Percentiles rank a stretch among this genome's conserved stretches.
phyloP scores from a whole-genome alignment of 1,284 basidiomycete species.

The Boletus smithii region DNA sequence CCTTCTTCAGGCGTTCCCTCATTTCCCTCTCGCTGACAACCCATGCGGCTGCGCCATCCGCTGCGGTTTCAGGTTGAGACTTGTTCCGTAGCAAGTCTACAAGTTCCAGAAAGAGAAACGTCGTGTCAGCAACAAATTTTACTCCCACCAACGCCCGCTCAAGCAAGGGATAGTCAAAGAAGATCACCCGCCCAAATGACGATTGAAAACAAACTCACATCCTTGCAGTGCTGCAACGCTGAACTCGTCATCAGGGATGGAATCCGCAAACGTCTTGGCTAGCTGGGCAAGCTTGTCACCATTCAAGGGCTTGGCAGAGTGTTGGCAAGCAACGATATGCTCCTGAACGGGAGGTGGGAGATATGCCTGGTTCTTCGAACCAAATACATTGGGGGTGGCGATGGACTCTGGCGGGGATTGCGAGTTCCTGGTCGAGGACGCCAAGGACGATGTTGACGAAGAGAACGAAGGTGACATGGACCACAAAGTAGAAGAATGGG shows the following conservation, averaged over 20 bases:
- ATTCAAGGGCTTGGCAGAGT: conserved; percentile 62
- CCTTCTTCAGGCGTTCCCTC: conserved; percentile 63
- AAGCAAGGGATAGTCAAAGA: conserved; percentile 5
- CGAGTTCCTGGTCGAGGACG: conserved; percentile 27
- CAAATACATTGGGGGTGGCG: conserved; percentile 41
- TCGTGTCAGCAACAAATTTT: conserved; percentile 19
- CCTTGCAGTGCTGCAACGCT: conserved; percentile 84
- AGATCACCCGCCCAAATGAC: conserved; percentile 8
- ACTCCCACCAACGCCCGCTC: conserved; percentile 6
- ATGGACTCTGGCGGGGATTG: conserved; percentile 29
- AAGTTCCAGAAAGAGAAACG: conserved; percentile 2
- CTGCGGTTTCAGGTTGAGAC: conserved; percentile 68
- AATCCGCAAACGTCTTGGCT: conserved; percentile 70
- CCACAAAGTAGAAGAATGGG: conserved; percentile 35
- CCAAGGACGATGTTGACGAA: conserved; percentile 35
- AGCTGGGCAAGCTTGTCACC: conserved; percentile 56
- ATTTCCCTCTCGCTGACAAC: conserved; percentile 68
- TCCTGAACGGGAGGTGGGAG: conserved; percentile 63
- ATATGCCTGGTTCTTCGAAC: conserved; percentile 57
- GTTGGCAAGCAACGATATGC: conserved; percentile 52
- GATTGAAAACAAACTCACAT: conserved; percentile 51
- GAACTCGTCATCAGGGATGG: conserved; percentile 76
- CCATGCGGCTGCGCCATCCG: conserved; percentile 62
- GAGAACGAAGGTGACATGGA: conserved; percentile 38
- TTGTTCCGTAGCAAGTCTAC: conserved; percentile 78